Base-by-base conservation (phyloP, 2,329 filamentous ascomycete species). In the Fusarium anthophilum region DNA sequence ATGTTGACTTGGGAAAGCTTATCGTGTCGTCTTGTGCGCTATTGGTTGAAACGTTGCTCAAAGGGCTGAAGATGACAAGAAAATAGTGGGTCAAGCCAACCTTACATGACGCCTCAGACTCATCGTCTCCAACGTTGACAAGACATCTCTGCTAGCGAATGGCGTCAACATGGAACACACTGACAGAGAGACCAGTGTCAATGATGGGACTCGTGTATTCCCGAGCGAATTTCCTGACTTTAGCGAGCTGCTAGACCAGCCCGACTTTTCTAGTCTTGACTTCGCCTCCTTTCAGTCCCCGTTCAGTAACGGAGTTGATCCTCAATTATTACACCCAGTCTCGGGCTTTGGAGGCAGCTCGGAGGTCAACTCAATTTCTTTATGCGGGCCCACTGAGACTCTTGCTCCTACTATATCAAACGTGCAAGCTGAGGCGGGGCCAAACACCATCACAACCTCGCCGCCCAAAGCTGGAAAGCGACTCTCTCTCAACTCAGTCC, bases 401-500 rank as follows among this genome's bases (percentile, higher is more conserved):
- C 4, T 18, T 9, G 17, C 35, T 37, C 15, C 35, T 37, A 18
- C 17, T 37, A 18, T 17, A 37, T 18, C 35, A 37, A 37, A 9
- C 17, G 9, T 17, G 35, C 35, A 17, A 18, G 35, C 8, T 35
- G 48, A 35, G 14, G 4, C 30, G 5, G 32, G 32, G 32, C 32
- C 32, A 37, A 37, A 18, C 6, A 22, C 18, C 2, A 26, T 26
- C 17, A 9, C 20, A 20, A n/a, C 12, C 5, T 17, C 32, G 12
- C 32, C 38, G 7, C 41, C 63, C 8, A 75, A 77, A 24, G 47
- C 61, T 2, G 75, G 76, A 4, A 73, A 51, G 10, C 50, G 76
- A 6, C 70, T 77, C 7, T 75, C 76, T 8, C 60, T 59, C 1
- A 54, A 51, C 6, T 76, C 76, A 5, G 55, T 77, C 3, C 68